Evolutionary conservation across 2,329 filamentous ascomycete species (phyloP).

Genomic region (Diaporthe ilicicola): DNA sequence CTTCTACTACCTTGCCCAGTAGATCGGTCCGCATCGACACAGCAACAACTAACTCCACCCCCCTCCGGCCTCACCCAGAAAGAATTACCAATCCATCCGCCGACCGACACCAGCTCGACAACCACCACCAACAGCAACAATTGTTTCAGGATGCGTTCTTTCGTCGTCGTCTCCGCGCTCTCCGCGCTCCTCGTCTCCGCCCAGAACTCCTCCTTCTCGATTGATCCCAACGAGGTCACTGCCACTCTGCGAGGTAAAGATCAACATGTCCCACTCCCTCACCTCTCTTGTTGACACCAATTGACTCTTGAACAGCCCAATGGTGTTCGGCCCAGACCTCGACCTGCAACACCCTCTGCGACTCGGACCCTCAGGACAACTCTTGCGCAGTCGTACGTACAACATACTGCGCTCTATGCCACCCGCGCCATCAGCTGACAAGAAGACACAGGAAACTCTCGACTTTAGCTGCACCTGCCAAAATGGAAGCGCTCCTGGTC

Average conservation of each 20-base stretch:
- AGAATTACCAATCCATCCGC: conserved; percentile 2
- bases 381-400: conserved; percentile 56
- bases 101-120: background rate
- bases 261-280: background rate
- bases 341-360: conserved; percentile 60
- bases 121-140: background rate
- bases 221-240: conserved; percentile 49
- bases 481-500: conserved; percentile 58
- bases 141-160: conserved; percentile 50
- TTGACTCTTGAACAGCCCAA: conserved; percentile 47
- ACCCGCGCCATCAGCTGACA: conserved; percentile 27
- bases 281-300: background rate
- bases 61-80: conserved; percentile 16
- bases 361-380: conserved; percentile 48
- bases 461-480: conserved; percentile 59
- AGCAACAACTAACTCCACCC: background rate
- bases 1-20: background rate
- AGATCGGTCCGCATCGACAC: conserved; percentile 4
- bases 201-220: conserved; percentile 52
- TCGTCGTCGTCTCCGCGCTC: conserved; percentile 52
- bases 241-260: conserved; percentile 50
- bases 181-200: conserved; percentile 54
- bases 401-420: background rate
- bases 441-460: conserved; percentile 48
- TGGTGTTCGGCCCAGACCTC: conserved; percentile 63